A percentile compares a stretch with the other conserved stretches of the same genome.
Conservation (phyloP, 768 basidiomycete species). For the Termitomyces sp. region DNA sequence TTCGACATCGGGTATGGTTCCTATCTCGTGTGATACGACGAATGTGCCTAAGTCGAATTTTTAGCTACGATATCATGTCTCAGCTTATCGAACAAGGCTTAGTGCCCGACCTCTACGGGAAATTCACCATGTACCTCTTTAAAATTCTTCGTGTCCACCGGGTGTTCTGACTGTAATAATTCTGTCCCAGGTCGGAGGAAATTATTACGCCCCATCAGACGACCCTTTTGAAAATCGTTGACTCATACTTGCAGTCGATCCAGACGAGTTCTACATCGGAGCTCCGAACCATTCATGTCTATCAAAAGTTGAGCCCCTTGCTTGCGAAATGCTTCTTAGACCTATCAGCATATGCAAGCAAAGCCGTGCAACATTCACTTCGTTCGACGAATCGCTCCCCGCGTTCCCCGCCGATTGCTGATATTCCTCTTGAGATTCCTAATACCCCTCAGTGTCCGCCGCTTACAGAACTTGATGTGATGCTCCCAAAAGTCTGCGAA, state of each 20-base stretch:
- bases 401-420: background rate
- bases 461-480: constrained; percentile 49
- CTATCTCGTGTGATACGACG: background rate
- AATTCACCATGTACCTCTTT: constrained; percentile 53
- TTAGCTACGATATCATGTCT: constrained; percentile 62
- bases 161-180: constrained; percentile 7
- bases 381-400: constrained; percentile 18
- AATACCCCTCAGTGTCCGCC: constrained; percentile 2
- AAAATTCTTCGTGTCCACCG: constrained; percentile 4
- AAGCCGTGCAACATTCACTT: constrained; percentile 44
- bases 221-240: constrained; percentile 81
- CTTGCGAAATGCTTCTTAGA: constrained; percentile 55
- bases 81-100: constrained; percentile 55
- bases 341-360: constrained; percentile 54
- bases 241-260: constrained; percentile 70
- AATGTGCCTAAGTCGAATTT: background rate
- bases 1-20: constrained; percentile 69
- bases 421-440: background rate
- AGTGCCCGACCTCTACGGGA: constrained; percentile 53
- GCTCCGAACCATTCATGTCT: constrained; percentile 27
- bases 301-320: constrained; percentile 47
- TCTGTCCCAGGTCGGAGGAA: constrained; percentile 49
- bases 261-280: constrained; percentile 24
- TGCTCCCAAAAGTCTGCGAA: constrained; percentile 76
- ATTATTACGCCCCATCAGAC: constrained; percentile 81